phyloP scores from a whole-genome alignment of 2,329 filamentous ascomycete genomes.

The Aspergillus ruber region DNA sequence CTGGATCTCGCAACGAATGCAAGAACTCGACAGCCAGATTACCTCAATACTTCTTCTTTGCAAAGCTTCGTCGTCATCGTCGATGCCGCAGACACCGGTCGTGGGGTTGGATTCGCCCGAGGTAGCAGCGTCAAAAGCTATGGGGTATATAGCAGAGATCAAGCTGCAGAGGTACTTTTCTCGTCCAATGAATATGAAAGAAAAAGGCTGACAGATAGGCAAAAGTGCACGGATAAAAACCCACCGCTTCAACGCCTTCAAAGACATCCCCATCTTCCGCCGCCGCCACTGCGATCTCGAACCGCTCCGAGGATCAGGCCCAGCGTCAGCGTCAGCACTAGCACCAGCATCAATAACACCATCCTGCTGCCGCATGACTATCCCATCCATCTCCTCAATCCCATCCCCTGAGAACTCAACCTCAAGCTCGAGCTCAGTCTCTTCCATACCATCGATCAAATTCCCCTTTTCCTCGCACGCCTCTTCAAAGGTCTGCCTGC shows the following conservation, averaged over 20 bases:
- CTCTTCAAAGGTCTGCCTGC: slow-evolving; percentile 22
- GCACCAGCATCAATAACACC: neutral
- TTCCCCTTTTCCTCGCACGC: slow-evolving; percentile 18
- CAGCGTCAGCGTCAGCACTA: neutral
- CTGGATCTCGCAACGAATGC: slow-evolving; percentile 13
- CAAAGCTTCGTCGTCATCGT: slow-evolving; percentile 3
- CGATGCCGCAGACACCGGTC: slow-evolving; percentile 3
- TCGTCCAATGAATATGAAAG: no score
- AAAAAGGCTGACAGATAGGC: no score
- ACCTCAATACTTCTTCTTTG: slow-evolving; percentile 10
- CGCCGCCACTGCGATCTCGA: slow-evolving; percentile 17
- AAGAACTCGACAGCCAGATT: slow-evolving; percentile 14
- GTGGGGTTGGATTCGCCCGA: slow-evolving; percentile 9
- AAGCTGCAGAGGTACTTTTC: slow-evolving; percentile 22
- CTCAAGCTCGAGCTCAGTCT: slow-evolving; percentile 11
- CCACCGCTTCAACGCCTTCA: slow-evolving; percentile 19
- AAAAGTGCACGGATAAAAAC: slow-evolving; percentile 15
- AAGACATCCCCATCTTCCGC: slow-evolving; percentile 18
- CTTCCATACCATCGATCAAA: neutral
- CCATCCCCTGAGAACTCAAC: slow-evolving; percentile 15
- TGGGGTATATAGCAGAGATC: slow-evolving; percentile 20
- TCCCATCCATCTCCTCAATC: neutral
- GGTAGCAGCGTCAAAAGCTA: slow-evolving; percentile 12
- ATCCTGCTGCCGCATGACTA: neutral
- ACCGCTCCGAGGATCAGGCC: neutral